Conservation (phyloP, 768 basidiomycete species). For the Calocybe indica region DNA sequence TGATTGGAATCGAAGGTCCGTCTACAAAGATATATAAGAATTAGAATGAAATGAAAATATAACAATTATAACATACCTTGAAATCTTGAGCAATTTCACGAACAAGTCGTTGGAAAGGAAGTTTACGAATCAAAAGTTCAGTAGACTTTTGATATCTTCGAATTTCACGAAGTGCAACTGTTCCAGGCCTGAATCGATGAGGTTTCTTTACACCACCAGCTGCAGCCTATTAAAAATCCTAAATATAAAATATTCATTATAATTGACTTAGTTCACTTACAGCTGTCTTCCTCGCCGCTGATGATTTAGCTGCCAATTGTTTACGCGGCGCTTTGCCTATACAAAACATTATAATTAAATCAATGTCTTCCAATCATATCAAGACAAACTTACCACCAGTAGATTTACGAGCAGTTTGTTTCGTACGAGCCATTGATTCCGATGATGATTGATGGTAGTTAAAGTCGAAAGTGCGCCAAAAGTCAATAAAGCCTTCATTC, state of each 20-base stretch:
- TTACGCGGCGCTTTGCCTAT: slow-evolving; percentile 62
- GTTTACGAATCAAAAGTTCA: slow-evolving; percentile 80
- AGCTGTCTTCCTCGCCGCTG: slow-evolving; percentile 57
- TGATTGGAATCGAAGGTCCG: slow-evolving; percentile 85
- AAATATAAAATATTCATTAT: background rate
- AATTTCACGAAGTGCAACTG: slow-evolving; percentile 88
- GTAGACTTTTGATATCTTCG: slow-evolving; percentile 86
- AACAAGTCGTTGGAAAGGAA: slow-evolving; percentile 87
- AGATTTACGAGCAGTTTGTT: slow-evolving; percentile 86
- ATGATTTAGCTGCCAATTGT: slow-evolving; percentile 62
- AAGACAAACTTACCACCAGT: slow-evolving; percentile 56
- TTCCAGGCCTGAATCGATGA: slow-evolving; percentile 79
- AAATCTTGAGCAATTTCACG: slow-evolving; percentile 90
- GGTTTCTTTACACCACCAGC: slow-evolving; percentile 94
- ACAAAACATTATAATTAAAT: background rate
- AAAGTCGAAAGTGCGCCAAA: slow-evolving; percentile 3
- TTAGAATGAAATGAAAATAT: slow-evolving; percentile 4
- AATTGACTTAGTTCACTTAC: slow-evolving; percentile 21
- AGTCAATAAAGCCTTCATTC: slow-evolving; percentile 2
- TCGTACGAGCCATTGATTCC: slow-evolving; percentile 64
- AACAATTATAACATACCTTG: slow-evolving; percentile 48
- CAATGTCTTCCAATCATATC: slow-evolving; percentile 30
- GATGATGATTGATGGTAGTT: slow-evolving; percentile 9
- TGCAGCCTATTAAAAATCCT: slow-evolving; percentile 26
- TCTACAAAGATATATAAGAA: slow-evolving; percentile 30